phyloP scores from a whole-genome alignment of 2,329 filamentous ascomycete species.

The Blastomyces silverae region DNA sequence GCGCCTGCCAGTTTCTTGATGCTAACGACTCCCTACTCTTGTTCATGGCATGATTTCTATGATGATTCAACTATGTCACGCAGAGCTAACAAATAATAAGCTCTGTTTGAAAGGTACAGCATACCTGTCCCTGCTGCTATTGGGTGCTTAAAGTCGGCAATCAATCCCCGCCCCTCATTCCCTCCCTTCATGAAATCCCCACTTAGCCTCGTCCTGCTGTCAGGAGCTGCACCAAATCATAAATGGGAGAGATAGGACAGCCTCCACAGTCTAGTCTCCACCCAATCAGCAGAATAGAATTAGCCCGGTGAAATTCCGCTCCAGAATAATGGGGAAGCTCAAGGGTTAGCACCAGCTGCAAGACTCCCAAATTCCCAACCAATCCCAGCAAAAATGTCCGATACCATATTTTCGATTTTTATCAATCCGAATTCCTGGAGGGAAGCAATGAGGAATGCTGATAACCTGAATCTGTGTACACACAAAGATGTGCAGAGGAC shows the following conservation, averaged over 20 bases:
- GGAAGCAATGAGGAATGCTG: no score
- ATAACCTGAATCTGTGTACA: no score
- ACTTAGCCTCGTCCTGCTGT: not conserved
- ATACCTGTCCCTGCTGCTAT: not conserved
- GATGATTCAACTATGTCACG: not conserved
- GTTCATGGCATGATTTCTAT: no score
- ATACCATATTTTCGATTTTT: not conserved
- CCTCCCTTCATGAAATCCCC: not conserved
- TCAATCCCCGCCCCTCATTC: not conserved
- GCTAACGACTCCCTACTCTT: no score
- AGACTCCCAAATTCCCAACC: not conserved
- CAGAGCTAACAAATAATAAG: conserved; percentile 4
- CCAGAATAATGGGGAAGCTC: not conserved
- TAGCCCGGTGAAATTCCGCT: not conserved
- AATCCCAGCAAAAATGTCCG: not conserved
- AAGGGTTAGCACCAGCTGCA: not conserved
- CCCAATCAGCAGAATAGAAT: not conserved
- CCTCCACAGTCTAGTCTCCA: not conserved
- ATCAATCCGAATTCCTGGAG: not conserved
- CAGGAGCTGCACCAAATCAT: not conserved
- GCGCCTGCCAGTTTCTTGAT: no score
- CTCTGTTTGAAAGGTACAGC: not conserved
- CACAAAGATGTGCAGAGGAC: no score
- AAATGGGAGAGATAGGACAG: not conserved
- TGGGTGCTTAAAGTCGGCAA: conserved; percentile 11